A percentile compares a stretch with the other conserved stretches of the same genome.
Conservation (phyloP, 768 basidiomycete species). For the Trametes cinnabarina region DNA sequence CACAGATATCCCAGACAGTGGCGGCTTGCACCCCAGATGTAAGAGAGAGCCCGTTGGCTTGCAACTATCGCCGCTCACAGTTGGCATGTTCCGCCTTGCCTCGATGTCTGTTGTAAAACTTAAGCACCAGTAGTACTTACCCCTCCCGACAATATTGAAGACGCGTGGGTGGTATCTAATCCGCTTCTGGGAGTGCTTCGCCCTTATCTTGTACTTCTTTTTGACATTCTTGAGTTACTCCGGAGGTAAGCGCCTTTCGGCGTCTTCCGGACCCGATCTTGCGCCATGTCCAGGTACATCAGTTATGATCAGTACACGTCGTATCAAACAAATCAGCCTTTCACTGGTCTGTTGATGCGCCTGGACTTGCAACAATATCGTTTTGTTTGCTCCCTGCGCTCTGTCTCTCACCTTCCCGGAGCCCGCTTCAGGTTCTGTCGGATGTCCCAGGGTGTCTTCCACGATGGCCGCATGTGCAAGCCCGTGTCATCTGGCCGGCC, state of each 20-base stretch:
- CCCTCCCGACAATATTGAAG: too few species aligned
- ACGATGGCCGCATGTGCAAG: neutral
- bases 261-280: constrained; percentile 1
- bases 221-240: neutral
- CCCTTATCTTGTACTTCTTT: neutral
- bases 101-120: too few species aligned
- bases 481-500: constrained; percentile 5
- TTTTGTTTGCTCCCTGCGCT: neutral
- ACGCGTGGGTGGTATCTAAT: neutral
- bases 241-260: neutral
- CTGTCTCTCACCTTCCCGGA: neutral
- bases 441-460: constrained; percentile 6
- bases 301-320: too few species aligned
- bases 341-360: constrained; percentile 6
- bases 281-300: constrained; percentile 6
- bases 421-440: neutral
- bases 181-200: neutral
- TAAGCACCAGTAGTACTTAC: too few species aligned
- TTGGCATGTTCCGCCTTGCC: too few species aligned
- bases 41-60: too few species aligned
- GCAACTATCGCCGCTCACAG: too few species aligned
- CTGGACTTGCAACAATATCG: neutral
- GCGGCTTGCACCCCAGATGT: too few species aligned
- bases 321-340: neutral
- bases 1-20: too few species aligned